Evolutionary conservation across 1,284 basidiomycete genomes (phyloP), one percentile per base, ranked within the genome.

Genomic region (Ceratobasidium sp.): DNA sequence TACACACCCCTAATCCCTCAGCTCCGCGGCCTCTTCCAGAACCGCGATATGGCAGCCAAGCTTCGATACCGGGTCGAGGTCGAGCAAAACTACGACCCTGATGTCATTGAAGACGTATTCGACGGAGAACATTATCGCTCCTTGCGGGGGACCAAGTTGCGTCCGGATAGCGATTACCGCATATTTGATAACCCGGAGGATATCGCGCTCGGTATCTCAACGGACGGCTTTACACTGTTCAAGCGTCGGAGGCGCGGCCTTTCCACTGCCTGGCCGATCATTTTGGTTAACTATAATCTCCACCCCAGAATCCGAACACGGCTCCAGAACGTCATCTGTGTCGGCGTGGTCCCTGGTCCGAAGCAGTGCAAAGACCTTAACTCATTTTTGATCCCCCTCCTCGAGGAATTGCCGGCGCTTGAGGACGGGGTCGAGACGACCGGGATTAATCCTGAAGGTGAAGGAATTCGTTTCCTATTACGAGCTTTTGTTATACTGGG

Each of bases 361-460:
- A 70, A 81, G 23, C 68, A 80, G 52, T 84, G 83, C 27, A 83
- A 83, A 50, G 82, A 85, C 62, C 50, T 82, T 2, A 79, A 81
- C 33, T 84, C 84, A 2, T 86, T 83, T 73, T 78, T 84, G 0
- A 69, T 68, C n/a, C 84, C 85, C 3, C 77, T 85, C 16, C 80
- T 83, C n/a, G 79, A 64, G 16, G 35, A 64, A 38, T n/a, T 64
- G 4, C 30, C 35, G 16, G 41, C 8, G 64, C 64, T 66, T 27
- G 41, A 44, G 20, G 41, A 66, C 20, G 64, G 64, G 12, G 33
- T 66, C n/a, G n/a, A 12, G 12, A 44, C 35, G 3, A 18, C 10
- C 38, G 41, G 64, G 4, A 3, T 66, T 14, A 27, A 12, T 12
- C 41, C 41, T 83, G 27, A 83, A 85, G 52, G 64, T 3, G 41